Percentiles rank a stretch among this genome's conserved stretches.
phyloP scores from a whole-genome alignment of 345 rosid genomes.

The Salix purpurea region DNA sequence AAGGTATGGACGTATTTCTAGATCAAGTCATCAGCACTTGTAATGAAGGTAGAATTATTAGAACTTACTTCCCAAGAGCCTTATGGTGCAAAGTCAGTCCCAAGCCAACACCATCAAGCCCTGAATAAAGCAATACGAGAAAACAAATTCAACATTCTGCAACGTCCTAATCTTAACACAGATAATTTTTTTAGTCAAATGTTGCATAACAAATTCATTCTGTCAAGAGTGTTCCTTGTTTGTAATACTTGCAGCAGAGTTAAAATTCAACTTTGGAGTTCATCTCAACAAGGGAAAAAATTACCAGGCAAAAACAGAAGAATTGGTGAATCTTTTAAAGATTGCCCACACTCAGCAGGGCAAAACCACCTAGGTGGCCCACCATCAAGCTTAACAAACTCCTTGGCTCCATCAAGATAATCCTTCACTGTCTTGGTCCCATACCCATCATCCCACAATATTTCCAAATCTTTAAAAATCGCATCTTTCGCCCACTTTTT shows the following conservation, averaged over 20 bases:
- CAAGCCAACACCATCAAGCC: constrained; percentile 77
- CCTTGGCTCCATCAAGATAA: constrained; percentile 47
- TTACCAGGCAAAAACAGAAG: constrained; percentile 77
- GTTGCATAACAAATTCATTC: neutral
- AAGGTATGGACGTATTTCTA: neutral
- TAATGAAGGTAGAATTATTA: neutral
- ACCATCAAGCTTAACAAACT: constrained; percentile 56
- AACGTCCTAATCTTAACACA: neutral
- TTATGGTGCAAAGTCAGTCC: constrained; percentile 84
- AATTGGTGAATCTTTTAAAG: constrained; percentile 53
- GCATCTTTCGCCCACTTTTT: constrained; percentile 26
- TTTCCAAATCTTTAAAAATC: constrained; percentile 36
- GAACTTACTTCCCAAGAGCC: constrained; percentile 81
- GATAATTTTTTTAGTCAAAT: neutral
- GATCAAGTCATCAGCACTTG: neutral
- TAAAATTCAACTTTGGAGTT: neutral
- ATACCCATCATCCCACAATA: constrained; percentile 81
- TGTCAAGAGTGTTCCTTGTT: neutral
- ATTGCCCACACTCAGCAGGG: constrained; percentile 66
- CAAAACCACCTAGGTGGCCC: constrained; percentile 86
- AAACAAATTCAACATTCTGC: neutral
- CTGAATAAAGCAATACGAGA: constrained; percentile 23
- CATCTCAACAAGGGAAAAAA: neutral
- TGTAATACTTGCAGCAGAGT: neutral
- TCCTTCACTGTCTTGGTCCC: constrained; percentile 54